Conservation (phyloP, 345 rosid genomes). For the Triadica sebifera region DNA sequence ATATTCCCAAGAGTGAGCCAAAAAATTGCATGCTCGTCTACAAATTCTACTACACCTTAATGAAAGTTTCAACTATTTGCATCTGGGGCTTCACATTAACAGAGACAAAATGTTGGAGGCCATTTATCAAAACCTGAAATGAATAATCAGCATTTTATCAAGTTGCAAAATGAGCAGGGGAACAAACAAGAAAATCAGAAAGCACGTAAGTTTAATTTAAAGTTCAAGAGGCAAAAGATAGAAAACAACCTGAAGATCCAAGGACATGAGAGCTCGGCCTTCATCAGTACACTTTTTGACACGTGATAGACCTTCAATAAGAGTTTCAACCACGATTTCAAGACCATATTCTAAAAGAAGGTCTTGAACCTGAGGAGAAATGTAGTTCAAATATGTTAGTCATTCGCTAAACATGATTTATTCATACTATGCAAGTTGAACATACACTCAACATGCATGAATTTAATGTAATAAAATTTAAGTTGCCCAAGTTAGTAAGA, state of each 20-base stretch:
- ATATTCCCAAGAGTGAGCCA: neutral
- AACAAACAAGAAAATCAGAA: neutral
- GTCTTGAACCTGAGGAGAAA: constrained; percentile 64
- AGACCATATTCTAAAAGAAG: constrained; percentile 74
- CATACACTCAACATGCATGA: neutral
- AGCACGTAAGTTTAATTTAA: neutral
- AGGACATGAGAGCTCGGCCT: constrained; percentile 94
- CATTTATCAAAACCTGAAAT: constrained; percentile 82
- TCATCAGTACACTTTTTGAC: constrained; percentile 91
- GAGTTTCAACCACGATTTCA: constrained; percentile 85
- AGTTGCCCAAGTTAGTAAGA: neutral
- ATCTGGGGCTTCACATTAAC: constrained; percentile 69
- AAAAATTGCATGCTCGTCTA: neutral
- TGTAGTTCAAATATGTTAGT: constrained; percentile 8
- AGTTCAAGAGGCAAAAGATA: neutral
- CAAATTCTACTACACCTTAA: constrained; percentile 53
- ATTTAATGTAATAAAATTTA: neutral
- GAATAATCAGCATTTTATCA: neutral
- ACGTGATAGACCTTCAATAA: constrained; percentile 86
- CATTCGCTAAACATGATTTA: neutral
- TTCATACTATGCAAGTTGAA: neutral
- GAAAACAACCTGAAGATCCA: constrained; percentile 77
- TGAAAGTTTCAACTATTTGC: constrained; percentile 75
- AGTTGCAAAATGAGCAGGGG: neutral
- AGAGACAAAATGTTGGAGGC: constrained; percentile 80